Evolutionary conservation across 495 filamentous ascomycete species (phyloP), one percentile per base, ranked within the genome.

Genomic region (Aspergillus ostianus): DNA sequence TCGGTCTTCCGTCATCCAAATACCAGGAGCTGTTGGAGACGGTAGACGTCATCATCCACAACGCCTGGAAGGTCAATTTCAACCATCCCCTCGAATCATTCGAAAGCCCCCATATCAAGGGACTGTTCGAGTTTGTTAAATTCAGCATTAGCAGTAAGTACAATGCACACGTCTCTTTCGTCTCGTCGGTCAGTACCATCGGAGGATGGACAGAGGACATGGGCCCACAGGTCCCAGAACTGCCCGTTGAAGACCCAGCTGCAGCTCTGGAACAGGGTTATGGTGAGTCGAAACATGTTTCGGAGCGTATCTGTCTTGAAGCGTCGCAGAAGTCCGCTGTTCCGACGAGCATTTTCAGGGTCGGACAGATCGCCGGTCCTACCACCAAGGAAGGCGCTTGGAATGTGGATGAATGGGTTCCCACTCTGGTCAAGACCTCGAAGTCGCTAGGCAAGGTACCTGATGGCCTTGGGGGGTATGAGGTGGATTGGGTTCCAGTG

Each of bases 61-160:
- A 84, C 68, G 80, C 82, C 47, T 88, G 85, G 85, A 79, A 77
- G 0, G 84, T 87, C 29, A 79, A 87, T 68, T 87, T 87, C 75
- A 85, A 86, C 63, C 74, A 76, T 36, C 68, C 82, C 0, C 68
- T 85, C 45, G 73, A 75, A 23, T 81, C 80, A 0, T 87, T 87
- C 48, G 77, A 82, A 62, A 75, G 81, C 56, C 76, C 79, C 1
- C 77, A 83, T 53, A 75, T 86, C 23, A 64, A 66, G 4, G 80
- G 82, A 6, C 74, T 84, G 12, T 70, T 76, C 32, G 72, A 77
- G 41, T 67, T 86, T 10, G 70, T 78, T 4, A 73, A 82, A 51
- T 82, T 86, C 48, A 73, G 73, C 52, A 47, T 65, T 20, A 58
- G 67, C 20, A 75, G 80, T 10, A 52, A 63, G 1, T 69, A 77